A percentile compares a stretch with the other conserved stretches of the same genome.
These are phyloP conservation scores for Gracilaria caudata DNA, from an alignment of 23 red algal species.

Conservation along the genomic window DNA sequence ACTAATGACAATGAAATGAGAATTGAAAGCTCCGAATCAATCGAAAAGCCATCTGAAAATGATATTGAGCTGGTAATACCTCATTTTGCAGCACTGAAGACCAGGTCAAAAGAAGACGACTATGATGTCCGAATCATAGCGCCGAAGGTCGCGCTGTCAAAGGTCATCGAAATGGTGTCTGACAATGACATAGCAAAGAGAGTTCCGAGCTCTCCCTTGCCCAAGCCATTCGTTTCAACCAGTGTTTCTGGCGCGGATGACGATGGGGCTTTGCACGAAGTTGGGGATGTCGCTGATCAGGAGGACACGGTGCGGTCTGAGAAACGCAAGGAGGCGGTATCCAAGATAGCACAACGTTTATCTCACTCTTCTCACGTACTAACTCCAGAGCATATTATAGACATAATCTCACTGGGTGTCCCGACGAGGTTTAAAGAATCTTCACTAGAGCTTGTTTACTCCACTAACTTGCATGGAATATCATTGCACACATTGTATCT, in stretches of 20 bases:
- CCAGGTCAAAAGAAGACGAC: constrained; percentile 20
- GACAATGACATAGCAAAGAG: constrained; percentile 15
- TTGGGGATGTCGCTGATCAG: neutral
- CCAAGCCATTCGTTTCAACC: neutral
- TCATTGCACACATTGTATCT: constrained; percentile 86
- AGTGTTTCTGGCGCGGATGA: neutral
- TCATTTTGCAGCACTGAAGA: constrained; percentile 27
- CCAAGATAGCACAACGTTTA: constrained; percentile 32
- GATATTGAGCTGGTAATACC: constrained; percentile 3
- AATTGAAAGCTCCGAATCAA: constrained; percentile 20
- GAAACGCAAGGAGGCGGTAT: neutral
- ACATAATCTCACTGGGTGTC: constrained; percentile 49
- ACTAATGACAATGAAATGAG: constrained; percentile 2
- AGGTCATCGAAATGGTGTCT: constrained; percentile 43
- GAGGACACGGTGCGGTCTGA: neutral
- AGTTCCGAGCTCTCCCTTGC: neutral
- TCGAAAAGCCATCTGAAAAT: constrained; percentile 21
- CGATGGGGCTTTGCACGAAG: too few relatives aligned
- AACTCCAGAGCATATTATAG: constrained; percentile 45
- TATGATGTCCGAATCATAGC: constrained; percentile 38
- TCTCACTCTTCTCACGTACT: constrained; percentile 67
- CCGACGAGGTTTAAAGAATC: constrained; percentile 76
- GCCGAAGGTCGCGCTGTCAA: constrained; percentile 39
- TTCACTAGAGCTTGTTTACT: constrained; percentile 77
- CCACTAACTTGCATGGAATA: constrained; percentile 83